A percentile compares a stretch with the other conserved stretches of the same genome.
These are phyloP conservation scores for Termitomyces bulborhizus DNA, from an alignment of 768 basidiomycete genomes.

Conservation along the genomic window DNA sequence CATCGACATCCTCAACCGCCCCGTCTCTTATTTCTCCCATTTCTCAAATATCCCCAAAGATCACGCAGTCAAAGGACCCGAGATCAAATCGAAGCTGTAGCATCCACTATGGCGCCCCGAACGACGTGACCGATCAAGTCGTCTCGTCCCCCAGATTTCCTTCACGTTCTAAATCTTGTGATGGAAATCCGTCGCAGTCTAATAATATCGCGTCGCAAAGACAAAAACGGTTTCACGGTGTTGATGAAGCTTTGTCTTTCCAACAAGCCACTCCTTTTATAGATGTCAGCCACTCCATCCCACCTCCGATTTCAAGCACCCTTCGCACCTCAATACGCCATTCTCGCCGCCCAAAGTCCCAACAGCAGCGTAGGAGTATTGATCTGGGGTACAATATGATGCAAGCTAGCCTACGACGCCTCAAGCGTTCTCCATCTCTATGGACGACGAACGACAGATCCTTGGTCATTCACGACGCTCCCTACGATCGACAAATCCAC, in stretches of 20 bases:
- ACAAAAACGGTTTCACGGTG: background rate
- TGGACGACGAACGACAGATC: slow-evolving; percentile 5
- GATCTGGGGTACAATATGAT: slow-evolving; percentile 8
- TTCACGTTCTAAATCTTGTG: slow-evolving; percentile 5
- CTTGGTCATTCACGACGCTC: background rate
- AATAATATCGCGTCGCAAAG: background rate
- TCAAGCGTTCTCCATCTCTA: slow-evolving; percentile 11
- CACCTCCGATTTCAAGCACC: background rate
- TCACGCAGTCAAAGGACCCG: background rate
- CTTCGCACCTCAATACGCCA: background rate
- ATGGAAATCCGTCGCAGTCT: background rate
- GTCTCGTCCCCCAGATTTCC: background rate
- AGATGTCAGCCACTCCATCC: slow-evolving; percentile 2
- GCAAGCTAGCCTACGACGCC: slow-evolving; percentile 11
- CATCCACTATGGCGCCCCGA: background rate
- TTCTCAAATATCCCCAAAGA: background rate
- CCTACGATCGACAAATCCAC: background rate
- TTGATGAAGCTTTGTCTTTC: slow-evolving; percentile 3
- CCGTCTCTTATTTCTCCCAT: background rate
- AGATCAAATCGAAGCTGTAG: background rate
- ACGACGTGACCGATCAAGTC: background rate
- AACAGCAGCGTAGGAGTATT: slow-evolving; percentile 6
- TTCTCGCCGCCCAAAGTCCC: background rate
- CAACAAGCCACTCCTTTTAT: background rate
- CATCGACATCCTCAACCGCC: background rate